These are phyloP conservation scores for Ophiocordyceps camponoti-floridani DNA, from an alignment of 2,329 filamentous ascomycete species.

Conservation along the genomic window DNA sequence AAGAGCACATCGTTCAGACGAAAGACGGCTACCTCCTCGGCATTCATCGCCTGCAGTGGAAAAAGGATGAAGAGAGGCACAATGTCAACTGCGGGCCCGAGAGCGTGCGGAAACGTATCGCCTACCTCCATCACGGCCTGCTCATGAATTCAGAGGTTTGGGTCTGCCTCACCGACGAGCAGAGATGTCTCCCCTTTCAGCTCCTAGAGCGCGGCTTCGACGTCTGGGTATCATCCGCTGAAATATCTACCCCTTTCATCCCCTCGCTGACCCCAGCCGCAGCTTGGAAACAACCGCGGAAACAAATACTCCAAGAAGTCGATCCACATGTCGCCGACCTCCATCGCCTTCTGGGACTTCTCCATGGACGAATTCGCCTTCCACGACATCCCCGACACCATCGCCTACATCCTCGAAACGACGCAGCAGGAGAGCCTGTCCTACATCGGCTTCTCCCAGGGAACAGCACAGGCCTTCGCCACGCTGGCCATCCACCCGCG, in stretches of 20 bases:
- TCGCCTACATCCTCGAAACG: slow-evolving; percentile 73
- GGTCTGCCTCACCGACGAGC: slow-evolving; percentile 77
- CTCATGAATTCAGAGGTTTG: slow-evolving; percentile 99
- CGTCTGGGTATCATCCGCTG: slow-evolving; percentile 54
- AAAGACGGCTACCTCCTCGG: slow-evolving; percentile 86
- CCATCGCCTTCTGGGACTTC: slow-evolving; percentile 82
- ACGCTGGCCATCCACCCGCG: slow-evolving; percentile 81
- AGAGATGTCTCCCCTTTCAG: slow-evolving; percentile 74
- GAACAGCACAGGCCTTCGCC: slow-evolving; percentile 91
- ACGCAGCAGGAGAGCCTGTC: slow-evolving; percentile 73
- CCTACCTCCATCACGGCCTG: slow-evolving; percentile 88
- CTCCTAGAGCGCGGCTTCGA: slow-evolving; percentile 85
- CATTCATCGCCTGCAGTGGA: slow-evolving; percentile 71
- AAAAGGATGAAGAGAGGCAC: slow-evolving; percentile 60
- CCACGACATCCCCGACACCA: slow-evolving; percentile 89
- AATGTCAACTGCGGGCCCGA: slow-evolving; percentile 56
- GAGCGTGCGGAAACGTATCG: slow-evolving; percentile 62
- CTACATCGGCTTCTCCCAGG: slow-evolving; percentile 94
- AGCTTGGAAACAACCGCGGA: slow-evolving; percentile 91
- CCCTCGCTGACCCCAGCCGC: slow-evolving; percentile 8
- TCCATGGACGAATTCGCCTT: slow-evolving; percentile 98
- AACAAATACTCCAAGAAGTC: slow-evolving; percentile 99
- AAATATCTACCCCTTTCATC: neutral
- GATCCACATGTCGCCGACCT: slow-evolving; percentile 54
- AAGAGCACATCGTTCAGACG: slow-evolving; percentile 93